A percentile compares a stretch with the other conserved stretches of the same genome.
phyloP scores from a whole-genome alignment of 2,329 filamentous ascomycete species.

The Paecilomyces fulvus region DNA sequence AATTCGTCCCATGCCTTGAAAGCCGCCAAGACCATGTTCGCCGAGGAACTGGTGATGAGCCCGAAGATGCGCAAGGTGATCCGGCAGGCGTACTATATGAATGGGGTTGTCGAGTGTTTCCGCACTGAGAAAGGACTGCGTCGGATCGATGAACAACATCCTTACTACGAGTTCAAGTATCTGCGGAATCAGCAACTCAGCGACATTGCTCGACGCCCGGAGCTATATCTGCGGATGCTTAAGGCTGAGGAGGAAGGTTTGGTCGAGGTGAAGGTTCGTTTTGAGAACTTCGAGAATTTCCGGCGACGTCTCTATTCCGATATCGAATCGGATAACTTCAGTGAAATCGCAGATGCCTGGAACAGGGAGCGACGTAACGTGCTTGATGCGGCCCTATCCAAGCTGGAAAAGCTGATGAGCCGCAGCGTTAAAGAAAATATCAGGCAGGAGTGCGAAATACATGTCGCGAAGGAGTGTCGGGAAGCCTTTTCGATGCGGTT shows the following conservation, averaged over 20 bases:
- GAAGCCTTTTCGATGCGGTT: constrained; percentile 83
- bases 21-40: constrained; percentile 77
- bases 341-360: constrained; percentile 91
- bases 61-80: constrained; percentile 85
- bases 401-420: constrained; percentile 73
- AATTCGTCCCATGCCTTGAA: constrained; percentile 68
- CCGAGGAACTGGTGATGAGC: constrained; percentile 80
- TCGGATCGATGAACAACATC: constrained; percentile 88
- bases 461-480: constrained; percentile 77
- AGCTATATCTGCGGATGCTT: constrained; percentile 93
- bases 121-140: constrained; percentile 90
- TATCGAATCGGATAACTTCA: constrained; percentile 92
- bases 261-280: constrained; percentile 70
- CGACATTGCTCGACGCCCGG: constrained; percentile 73
- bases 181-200: constrained; percentile 78
- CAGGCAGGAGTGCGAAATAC: constrained; percentile 87
- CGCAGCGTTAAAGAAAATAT: constrained; percentile 93
- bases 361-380: constrained; percentile 80
- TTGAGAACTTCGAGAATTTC: constrained; percentile 70
- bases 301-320: constrained; percentile 67
- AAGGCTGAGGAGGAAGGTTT: constrained; percentile 92
- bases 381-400: constrained; percentile 69
- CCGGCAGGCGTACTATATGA: constrained; percentile 72
- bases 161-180: constrained; percentile 98
- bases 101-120: constrained; percentile 74